Base-by-base conservation (phyloP, 345 rosid species). In the Mercurialis annua region DNA sequence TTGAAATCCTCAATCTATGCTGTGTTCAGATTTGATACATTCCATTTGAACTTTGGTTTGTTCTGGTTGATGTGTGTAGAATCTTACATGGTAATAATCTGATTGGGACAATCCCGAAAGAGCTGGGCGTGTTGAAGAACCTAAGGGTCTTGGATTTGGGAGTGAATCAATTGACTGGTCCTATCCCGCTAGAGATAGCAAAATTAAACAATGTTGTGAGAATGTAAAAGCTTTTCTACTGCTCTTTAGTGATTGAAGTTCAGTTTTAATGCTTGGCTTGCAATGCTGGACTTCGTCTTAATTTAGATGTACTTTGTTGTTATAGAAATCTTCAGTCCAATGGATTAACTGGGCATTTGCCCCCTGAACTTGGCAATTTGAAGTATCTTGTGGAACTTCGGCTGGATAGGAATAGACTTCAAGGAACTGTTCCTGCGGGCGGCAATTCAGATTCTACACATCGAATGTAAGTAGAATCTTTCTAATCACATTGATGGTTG, bases 241-340 rank as follows among this genome's bases (percentile, higher is more conserved):
- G 54, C 5, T 23, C 51, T 61, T 29, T 33, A 30, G 17, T 40
- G 61, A 62, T 34, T 63, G 26, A 44, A 49, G 27, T 71, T 52
- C 46, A 51, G 20, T 69, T 40, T 40, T 40, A 40, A 9, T 40
- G 44, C 11, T 40, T 40, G 5, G 46, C 6, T 63, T 38, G 59
- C 17, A 61, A 26, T 44, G 27, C 27, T 6, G 63, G 55, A 34
- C 53, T 47, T 65, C 57, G 1, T 59, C 64, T 66, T 62, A 68
- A 59, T 27, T 33, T 7, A 17, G 52, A n/a, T 61, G 64, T 48
- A 53, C 64, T 33, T 49, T 59, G 43, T 48, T 72, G 52, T 65
- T 79, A 72, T 85, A 94, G 99, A 84, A 87, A 91, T 80, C 93
- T 94, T 64, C 90, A 89, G 85, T 84, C 93, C 60, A 94, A 94